phyloP scores from a whole-genome alignment of 805 yeast genomes.

The Starmera dryadoides region DNA sequence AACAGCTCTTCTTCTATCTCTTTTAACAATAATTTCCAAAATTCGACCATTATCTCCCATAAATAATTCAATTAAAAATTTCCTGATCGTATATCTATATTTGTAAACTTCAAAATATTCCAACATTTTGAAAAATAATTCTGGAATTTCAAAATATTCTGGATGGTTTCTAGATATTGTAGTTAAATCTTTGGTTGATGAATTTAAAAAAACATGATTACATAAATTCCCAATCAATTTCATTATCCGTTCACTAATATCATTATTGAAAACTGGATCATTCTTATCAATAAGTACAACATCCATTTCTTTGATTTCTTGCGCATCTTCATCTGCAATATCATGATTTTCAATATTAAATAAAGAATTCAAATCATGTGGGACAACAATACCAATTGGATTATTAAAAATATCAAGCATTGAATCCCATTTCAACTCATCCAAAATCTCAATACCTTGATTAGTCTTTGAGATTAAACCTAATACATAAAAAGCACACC shows the following conservation, averaged over 20 bases:
- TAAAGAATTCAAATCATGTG: constrained; percentile 24
- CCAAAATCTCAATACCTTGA: constrained; percentile 80
- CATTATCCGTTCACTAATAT: constrained; percentile 22
- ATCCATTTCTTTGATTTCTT: constrained; percentile 7
- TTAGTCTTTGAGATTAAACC: constrained; percentile 67
- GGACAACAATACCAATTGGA: constrained; percentile 36
- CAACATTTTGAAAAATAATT: constrained; percentile 45
- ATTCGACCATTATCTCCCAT: constrained; percentile 38
- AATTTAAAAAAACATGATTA: constrained; percentile 44
- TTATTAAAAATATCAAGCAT: constrained; percentile 34
- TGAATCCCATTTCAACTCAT: constrained; percentile 71
- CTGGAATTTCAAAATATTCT: constrained; percentile 46
- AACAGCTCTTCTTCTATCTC: constrained; percentile 39
- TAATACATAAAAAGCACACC: constrained; percentile 69
- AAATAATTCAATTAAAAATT: constrained; percentile 60
- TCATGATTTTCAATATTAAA: constrained; percentile 12
- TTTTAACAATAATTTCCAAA: constrained; percentile 43
- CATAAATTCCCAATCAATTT: constrained; percentile 45
- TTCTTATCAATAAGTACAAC: constrained; percentile 4
- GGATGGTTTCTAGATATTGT: constrained; percentile 44
- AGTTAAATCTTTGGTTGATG: constrained; percentile 51
- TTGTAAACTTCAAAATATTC: constrained; percentile 47
- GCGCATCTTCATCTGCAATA: constrained; percentile 3
- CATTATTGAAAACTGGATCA: constrained; percentile 15
- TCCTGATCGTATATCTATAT: constrained; percentile 55